phyloP scores from a whole-genome alignment of 805 yeast genomes.

The Wickerhamomyces bisporus region DNA sequence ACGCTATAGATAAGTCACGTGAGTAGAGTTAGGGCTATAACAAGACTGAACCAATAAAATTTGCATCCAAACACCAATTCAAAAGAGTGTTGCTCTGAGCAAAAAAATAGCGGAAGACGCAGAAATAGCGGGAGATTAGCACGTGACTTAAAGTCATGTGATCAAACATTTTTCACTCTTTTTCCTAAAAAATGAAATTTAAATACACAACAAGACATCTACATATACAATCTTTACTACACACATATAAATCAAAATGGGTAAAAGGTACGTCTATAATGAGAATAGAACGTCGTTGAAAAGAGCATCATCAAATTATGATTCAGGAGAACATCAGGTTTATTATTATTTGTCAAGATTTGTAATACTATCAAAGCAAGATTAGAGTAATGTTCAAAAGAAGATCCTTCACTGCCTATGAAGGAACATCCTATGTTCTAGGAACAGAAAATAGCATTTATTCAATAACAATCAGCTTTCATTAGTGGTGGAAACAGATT shows the following conservation, averaged over 20 bases:
- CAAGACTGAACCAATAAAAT: too few relatives aligned
- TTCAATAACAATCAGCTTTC: too few relatives aligned
- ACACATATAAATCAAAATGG: conserved; percentile 21
- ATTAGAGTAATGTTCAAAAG: too few relatives aligned
- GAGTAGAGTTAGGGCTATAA: background rate
- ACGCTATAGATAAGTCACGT: background rate
- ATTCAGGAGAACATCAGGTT: background rate
- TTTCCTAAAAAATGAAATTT: conserved; percentile 17
- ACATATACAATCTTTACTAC: conserved; percentile 10
- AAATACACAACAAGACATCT: conserved; percentile 7
- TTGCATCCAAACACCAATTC: too few relatives aligned
- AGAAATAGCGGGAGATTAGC: background rate
- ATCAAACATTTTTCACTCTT: conserved; percentile 10
- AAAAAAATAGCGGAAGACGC: background rate
- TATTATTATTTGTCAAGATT: too few relatives aligned
- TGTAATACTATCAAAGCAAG: too few relatives aligned
- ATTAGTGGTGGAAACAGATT: too few relatives aligned
- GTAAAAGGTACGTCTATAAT: conserved; percentile 23
- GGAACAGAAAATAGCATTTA: too few relatives aligned
- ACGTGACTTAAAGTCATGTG: conserved; percentile 5
- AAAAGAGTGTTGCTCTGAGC: background rate
- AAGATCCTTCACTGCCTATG: too few relatives aligned
- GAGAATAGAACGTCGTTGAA: background rate
- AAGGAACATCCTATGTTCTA: too few relatives aligned
- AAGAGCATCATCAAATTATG: background rate